These are phyloP conservation scores for Cladosporium sp. DNA, from an alignment of 2,329 filamentous ascomycete genomes.

Conservation along the genomic window DNA sequence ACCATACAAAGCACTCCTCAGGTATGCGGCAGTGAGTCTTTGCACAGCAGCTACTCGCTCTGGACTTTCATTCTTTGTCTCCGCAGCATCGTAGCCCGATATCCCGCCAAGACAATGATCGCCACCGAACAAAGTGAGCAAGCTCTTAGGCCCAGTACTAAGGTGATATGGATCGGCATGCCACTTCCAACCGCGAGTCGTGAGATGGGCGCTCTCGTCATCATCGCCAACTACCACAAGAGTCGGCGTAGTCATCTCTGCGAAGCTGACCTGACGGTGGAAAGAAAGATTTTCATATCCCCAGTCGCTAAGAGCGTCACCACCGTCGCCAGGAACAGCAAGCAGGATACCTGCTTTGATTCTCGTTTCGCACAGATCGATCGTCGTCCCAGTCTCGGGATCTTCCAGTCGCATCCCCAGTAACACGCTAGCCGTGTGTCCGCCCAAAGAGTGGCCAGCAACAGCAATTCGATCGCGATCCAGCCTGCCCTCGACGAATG, in stretches of 20 bases:
- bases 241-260: not conserved
- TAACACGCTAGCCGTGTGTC: not conserved
- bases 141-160: not conserved
- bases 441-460: slow-evolving; percentile 1
- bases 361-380: not conserved
- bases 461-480: not conserved
- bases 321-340: not conserved
- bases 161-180: slow-evolving; percentile 3
- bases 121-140: slow-evolving; percentile 17
- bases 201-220: slow-evolving; percentile 2
- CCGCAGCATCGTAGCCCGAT: not conserved
- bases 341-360: slow-evolving; percentile 3
- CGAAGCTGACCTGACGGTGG: not conserved
- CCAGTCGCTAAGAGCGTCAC: not conserved
- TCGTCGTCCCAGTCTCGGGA: not conserved
- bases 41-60: not conserved
- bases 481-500: not conserved
- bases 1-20: not conserved
- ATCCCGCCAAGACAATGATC: slow-evolving; percentile 23
- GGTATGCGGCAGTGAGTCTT: not conserved
- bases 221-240: not conserved
- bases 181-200: slow-evolving; percentile 5
- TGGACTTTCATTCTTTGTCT: not conserved
- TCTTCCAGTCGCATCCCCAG: not conserved
- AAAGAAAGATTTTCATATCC: not conserved